phyloP scores from a whole-genome alignment of 306 rosid genomes.

The Calophaca sinica region DNA sequence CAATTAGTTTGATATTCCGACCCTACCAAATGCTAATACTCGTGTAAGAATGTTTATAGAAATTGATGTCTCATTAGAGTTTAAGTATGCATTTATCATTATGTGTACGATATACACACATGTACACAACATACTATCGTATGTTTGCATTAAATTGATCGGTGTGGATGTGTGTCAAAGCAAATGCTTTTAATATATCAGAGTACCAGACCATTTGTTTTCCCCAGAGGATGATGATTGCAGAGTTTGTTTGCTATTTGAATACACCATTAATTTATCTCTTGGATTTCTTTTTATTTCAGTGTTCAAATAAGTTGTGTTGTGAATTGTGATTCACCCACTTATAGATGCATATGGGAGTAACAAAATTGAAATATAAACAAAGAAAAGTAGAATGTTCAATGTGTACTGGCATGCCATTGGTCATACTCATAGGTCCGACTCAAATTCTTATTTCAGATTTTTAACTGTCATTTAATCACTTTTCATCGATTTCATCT shows the following conservation, averaged over 20 bases:
- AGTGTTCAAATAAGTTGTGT: too few relatives aligned
- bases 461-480: not conserved
- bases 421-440: too few relatives aligned
- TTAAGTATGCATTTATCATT: not conserved
- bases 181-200: not conserved
- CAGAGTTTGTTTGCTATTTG: not conserved
- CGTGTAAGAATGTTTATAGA: not conserved
- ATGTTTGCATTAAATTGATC: not conserved
- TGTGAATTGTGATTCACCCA: too few relatives aligned
- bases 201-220: not conserved
- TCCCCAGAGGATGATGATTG: not conserved
- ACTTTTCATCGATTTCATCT: constrained; percentile 6
- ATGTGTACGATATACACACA: not conserved
- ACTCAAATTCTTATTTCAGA: not conserved
- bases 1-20: constrained; percentile 14
- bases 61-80: not conserved
- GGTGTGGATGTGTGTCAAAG: not conserved
- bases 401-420: not conserved
- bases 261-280: too few relatives aligned
- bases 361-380: too few relatives aligned
- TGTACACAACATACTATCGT: not conserved
- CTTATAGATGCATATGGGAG: too few relatives aligned
- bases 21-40: not conserved
- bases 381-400: not conserved
- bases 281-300: too few relatives aligned